Conservation (phyloP, 345 rosid genomes). For the Balakata baccata region DNA sequence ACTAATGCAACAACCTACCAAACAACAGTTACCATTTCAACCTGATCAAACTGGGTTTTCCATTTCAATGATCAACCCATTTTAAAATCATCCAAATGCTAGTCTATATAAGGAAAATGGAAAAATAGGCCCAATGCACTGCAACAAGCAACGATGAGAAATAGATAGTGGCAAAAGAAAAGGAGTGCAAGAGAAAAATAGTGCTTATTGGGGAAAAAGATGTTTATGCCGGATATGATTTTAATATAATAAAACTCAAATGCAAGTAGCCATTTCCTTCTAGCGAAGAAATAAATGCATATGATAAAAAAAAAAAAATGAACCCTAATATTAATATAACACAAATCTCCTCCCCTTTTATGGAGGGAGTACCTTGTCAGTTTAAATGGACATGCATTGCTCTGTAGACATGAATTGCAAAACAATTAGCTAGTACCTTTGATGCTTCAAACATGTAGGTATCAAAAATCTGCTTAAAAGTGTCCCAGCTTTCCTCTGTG, state of each 20-base stretch:
- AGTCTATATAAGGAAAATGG: background rate
- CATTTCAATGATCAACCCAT: background rate
- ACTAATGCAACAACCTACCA: background rate
- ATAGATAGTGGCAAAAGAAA: background rate
- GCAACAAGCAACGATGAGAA: background rate
- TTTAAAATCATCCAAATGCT: background rate
- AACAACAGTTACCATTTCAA: background rate
- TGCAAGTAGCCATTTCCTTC: background rate
- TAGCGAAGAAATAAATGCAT: background rate
- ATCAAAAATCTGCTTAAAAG: constrained; percentile 76
- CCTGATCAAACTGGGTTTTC: background rate
- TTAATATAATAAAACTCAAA: background rate
- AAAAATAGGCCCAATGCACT: background rate
- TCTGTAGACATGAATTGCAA: background rate
- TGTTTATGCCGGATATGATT: background rate
- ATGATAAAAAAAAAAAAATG: background rate
- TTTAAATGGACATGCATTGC: background rate
- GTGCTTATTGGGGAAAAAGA: background rate
- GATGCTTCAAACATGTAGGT: constrained; percentile 85
- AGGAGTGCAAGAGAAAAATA: background rate
- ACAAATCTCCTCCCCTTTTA: background rate
- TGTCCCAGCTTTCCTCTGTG: constrained; percentile 80
- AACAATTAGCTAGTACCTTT: constrained; percentile 47
- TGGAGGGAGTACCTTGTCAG: background rate
- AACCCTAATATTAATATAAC: background rate